These are phyloP conservation scores for Sporothrix phasma DNA, from an alignment of 2,329 filamentous ascomycete genomes.

Conservation along the genomic window DNA sequence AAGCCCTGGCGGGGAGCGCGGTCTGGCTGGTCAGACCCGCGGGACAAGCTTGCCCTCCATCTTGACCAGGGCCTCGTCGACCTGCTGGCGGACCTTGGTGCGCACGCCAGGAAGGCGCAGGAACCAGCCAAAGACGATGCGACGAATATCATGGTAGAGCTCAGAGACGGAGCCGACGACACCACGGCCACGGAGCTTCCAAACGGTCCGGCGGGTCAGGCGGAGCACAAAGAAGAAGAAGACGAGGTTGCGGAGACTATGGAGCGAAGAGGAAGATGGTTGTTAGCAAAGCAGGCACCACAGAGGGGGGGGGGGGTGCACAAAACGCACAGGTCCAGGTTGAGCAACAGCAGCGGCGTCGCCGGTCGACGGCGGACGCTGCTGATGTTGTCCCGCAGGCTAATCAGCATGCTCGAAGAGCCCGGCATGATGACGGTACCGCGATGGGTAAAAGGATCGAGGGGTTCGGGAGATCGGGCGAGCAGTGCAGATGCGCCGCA, in stretches of 20 bases:
- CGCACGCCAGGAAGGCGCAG: slow-evolving; percentile 79
- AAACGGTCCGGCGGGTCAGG: slow-evolving; percentile 68
- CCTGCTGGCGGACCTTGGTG: slow-evolving; percentile 72
- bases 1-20: slow-evolving; percentile 75
- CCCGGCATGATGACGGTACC: slow-evolving; percentile 44
- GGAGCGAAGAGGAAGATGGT: neutral
- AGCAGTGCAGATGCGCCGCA: neutral
- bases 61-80: slow-evolving; percentile 68
- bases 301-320: neutral
- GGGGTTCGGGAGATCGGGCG: neutral
- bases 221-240: slow-evolving; percentile 83
- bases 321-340: slow-evolving; percentile 55
- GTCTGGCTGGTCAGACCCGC: slow-evolving; percentile 58
- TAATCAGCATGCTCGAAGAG: slow-evolving; percentile 60
- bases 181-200: slow-evolving; percentile 83
- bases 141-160: slow-evolving; percentile 60
- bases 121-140: slow-evolving; percentile 74
- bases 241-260: slow-evolving; percentile 71
- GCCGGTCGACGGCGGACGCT: slow-evolving; percentile 48
- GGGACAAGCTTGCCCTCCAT: slow-evolving; percentile 77
- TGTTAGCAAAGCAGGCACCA: no score
- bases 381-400: slow-evolving; percentile 57
- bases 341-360: slow-evolving; percentile 50
- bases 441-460: neutral
- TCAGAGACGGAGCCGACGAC: slow-evolving; percentile 68